Base-by-base conservation (phyloP, 192 early-diverging fungal species). In the Coemansia sp. region DNA sequence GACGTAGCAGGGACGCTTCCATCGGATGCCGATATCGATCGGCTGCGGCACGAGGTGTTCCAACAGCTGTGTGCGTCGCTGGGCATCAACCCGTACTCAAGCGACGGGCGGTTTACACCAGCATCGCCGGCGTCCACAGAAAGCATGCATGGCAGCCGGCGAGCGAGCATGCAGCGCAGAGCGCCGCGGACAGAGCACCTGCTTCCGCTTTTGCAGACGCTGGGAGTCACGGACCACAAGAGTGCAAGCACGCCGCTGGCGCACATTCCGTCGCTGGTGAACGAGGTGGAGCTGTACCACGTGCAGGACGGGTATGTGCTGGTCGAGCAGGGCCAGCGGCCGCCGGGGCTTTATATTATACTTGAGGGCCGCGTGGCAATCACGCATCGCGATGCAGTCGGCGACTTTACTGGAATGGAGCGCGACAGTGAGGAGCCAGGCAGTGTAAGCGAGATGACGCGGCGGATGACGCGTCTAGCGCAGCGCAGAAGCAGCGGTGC, bases 331-430 rank as follows among this genome's bases (percentile, higher is more conserved):
- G 92, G 94, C 3, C 88, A 95, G 70, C 83, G 90, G 8, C 84
- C 84, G 22, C 75, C 83, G 11, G 97, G 97, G 4, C 62, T 99
- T 24, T 98, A 89, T 62, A 91, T 97, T 68, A 88, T 97, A 4
- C 86, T 99, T 66, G 93, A 97, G 67, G 97, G 97, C 21, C 70
- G 86, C 12, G 63, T 99, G 19, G 89, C 92, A 24, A 65, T 78
- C n/a, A 67, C 62, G 0, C 78, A 67, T 44, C 44, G 69, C 9
- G 72, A 71, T 21, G 64, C 72, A 2, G 64, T 71, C 25, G 51
- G 60, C n/a, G 80, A 69, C 29, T 76, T 78, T 69, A 64, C 69
- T 5, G 69, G 67, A 30, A 31, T 54, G 24, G 67, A 63, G 5
- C 43, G 47, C 29, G 55, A 54, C n/a, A 60, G 44, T 32, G 58